These are phyloP conservation scores for Echria macrotheca DNA, from an alignment of 495 filamentous ascomycete genomes.

Conservation along the genomic window DNA sequence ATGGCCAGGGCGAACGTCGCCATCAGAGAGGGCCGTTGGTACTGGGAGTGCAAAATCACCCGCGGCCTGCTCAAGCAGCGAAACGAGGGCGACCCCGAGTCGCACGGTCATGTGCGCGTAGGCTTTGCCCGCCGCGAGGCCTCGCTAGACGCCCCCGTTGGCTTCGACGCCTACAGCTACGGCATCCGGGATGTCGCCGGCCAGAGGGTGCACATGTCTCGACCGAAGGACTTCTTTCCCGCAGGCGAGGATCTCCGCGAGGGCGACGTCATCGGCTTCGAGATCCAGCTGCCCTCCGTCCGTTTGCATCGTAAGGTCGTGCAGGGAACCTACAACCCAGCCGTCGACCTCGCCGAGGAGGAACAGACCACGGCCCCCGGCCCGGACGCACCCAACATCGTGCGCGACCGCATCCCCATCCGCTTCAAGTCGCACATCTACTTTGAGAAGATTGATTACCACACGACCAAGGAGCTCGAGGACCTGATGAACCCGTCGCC, in stretches of 20 bases:
- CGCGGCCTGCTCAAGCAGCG: conserved; percentile 48
- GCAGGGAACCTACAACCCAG: conserved; percentile 78
- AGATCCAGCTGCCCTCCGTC: conserved; percentile 84
- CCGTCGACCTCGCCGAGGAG: conserved; percentile 60
- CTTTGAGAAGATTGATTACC: conserved; percentile 93
- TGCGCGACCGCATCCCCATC: conserved; percentile 91
- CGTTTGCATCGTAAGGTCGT: conserved; percentile 82
- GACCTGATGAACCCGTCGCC: conserved; percentile 73
- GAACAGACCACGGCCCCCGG: conserved; percentile 45
- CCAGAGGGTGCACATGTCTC: conserved; percentile 89
- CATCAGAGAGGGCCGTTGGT: conserved; percentile 84
- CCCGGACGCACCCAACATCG: conserved; percentile 59
- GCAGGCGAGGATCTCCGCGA: conserved; percentile 63
- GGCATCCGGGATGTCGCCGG: conserved; percentile 83
- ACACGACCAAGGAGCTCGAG: conserved; percentile 81
- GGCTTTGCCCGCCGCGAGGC: conserved; percentile 90
- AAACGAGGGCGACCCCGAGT: conserved; percentile 33
- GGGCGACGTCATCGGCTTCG: conserved; percentile 92
- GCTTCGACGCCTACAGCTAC: conserved; percentile 95
- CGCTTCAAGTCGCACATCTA: conserved; percentile 88
- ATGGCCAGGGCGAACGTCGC: conserved; percentile 87
- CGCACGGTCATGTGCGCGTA: conserved; percentile 74
- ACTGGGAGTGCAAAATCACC: conserved; percentile 88
- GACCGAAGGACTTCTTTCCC: conserved; percentile 81
- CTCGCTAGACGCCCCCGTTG: conserved; percentile 85